Percentiles rank a stretch among this genome's conserved stretches.
Conservation (phyloP, 1,139 yeast genomes). For the Lodderomyces theae region DNA sequence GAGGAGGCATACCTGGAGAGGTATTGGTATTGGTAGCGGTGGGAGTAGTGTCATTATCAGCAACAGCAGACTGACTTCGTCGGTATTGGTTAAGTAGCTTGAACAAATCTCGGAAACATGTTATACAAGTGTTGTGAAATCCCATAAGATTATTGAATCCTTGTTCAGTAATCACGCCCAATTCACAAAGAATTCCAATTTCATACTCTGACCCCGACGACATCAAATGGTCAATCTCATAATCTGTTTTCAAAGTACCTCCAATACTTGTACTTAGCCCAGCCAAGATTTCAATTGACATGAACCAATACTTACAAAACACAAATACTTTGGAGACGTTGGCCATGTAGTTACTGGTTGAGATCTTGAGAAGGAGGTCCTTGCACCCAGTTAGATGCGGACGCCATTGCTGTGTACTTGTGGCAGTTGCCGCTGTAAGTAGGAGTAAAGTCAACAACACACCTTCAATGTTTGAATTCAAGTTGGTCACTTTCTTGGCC, state of each 20-base stretch:
- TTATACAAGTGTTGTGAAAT: constrained; percentile 47
- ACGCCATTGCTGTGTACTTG: constrained; percentile 60
- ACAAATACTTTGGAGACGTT: constrained; percentile 37
- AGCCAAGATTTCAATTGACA: constrained; percentile 60
- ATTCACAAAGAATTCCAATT: constrained; percentile 24
- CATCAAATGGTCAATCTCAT: constrained; percentile 44
- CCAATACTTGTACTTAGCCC: constrained; percentile 58
- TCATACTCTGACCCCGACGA: constrained; percentile 44
- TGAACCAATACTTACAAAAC: constrained; percentile 63
- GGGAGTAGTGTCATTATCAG: no score
- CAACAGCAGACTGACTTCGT: constrained; percentile 4
- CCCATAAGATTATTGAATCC: constrained; percentile 58
- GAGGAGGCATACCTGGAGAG: no score
- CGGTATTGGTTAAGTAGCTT: constrained; percentile 43
- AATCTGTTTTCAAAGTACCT: constrained; percentile 55
- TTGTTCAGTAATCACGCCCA: constrained; percentile 32
- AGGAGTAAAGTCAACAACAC: constrained; percentile 59
- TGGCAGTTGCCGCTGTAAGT: constrained; percentile 62
- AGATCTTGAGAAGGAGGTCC: constrained; percentile 36
- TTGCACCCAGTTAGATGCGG: constrained; percentile 68
- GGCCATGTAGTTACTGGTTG: constrained; percentile 1
- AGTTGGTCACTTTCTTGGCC: constrained; percentile 23
- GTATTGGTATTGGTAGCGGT: no score
- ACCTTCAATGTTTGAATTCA: constrained; percentile 53
- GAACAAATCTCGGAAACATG: constrained; percentile 47